Evolutionary conservation across 495 filamentous ascomycete species (phyloP).

Genomic region (Penicillium diatomitis): DNA sequence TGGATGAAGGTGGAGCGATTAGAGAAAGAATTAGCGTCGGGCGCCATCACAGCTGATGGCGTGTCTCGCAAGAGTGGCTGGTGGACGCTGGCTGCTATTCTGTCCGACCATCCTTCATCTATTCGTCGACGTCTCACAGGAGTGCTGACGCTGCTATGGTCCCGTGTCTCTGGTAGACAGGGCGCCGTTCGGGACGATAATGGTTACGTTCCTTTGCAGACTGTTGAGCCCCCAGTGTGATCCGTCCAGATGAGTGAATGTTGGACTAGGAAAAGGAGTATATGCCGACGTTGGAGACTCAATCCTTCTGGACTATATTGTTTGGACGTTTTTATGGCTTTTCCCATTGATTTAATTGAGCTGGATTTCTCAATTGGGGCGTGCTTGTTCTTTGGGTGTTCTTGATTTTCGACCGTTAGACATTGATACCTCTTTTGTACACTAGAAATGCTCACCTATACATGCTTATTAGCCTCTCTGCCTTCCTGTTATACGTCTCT

Average conservation of each 20-base stretch:
- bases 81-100: slow-evolving; percentile 21
- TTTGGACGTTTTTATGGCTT: too few relatives aligned
- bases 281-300: too few relatives aligned
- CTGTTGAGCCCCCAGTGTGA: slow-evolving; percentile 31
- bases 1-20: slow-evolving; percentile 79
- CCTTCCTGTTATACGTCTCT: too few relatives aligned
- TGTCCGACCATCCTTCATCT: slow-evolving; percentile 13
- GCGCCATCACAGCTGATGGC: slow-evolving; percentile 6
- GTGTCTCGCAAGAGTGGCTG: slow-evolving; percentile 15
- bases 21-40: slow-evolving; percentile 37
- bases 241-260: neutral
- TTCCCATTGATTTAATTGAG: neutral
- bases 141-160: slow-evolving; percentile 16
- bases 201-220: slow-evolving; percentile 38
- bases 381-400: too few relatives aligned
- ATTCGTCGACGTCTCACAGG: slow-evolving; percentile 14
- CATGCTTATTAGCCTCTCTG: too few relatives aligned
- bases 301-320: too few relatives aligned
- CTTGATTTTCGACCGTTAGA: too few relatives aligned
- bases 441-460: too few relatives aligned
- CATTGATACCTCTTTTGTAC: too few relatives aligned
- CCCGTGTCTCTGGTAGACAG: slow-evolving; percentile 20
- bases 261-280: neutral
- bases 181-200: slow-evolving; percentile 21
- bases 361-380: neutral